These are phyloP conservation scores for Fomitopsis palustris DNA, from an alignment of 1,284 basidiomycete species.

Conservation along the genomic window DNA sequence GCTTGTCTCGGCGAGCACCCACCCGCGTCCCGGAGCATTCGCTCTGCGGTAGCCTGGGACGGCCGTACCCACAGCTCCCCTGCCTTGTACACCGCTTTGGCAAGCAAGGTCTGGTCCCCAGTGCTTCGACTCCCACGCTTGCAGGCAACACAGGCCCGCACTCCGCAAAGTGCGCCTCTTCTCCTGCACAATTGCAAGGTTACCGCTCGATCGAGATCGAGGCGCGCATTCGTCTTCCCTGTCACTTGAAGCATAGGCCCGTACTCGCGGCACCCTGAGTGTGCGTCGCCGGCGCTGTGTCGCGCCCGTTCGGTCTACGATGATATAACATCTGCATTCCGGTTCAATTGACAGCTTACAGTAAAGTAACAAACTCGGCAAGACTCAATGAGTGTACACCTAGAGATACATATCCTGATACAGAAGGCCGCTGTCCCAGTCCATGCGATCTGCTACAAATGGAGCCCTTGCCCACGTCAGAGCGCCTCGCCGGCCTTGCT, in stretches of 20 bases:
- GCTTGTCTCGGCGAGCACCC: neutral
- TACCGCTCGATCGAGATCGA: neutral
- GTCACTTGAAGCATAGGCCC: neutral
- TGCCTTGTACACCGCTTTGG: neutral
- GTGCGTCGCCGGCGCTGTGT: too few relatives aligned
- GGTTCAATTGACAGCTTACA: neutral
- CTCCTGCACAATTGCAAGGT: neutral
- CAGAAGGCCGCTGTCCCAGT: neutral
- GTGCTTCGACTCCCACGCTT: neutral
- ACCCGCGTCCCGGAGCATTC: neutral
- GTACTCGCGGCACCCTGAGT: too few relatives aligned
- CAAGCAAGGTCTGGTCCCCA: neutral
- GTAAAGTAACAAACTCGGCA: constrained; percentile 2
- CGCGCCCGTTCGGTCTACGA: too few relatives aligned
- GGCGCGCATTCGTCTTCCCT: neutral
- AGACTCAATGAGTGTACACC: constrained; percentile 5
- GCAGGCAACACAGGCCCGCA: neutral
- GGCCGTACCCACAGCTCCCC: neutral
- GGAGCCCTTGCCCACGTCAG: constrained; percentile 4
- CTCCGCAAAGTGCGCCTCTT: neutral
- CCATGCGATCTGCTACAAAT: neutral
- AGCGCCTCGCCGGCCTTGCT: constrained; percentile 17
- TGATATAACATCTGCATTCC: too few relatives aligned
- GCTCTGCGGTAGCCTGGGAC: neutral
- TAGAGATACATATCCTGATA: constrained; percentile 11